phyloP scores from a whole-genome alignment of 2,329 filamentous ascomycete species.

The Coniochaeta ligniaria region DNA sequence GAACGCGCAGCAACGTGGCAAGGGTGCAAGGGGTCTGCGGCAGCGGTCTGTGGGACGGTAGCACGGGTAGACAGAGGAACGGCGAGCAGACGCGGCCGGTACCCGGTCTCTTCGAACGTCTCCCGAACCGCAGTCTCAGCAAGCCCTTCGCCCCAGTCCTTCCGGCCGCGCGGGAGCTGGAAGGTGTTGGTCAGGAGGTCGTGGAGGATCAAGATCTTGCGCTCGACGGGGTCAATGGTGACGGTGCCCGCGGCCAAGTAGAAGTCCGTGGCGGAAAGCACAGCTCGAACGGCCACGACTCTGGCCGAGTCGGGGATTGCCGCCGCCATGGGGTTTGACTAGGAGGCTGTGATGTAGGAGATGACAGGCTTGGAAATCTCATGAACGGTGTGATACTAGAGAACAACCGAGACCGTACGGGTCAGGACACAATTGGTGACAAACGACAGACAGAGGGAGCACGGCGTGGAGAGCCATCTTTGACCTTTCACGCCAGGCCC shows the following conservation, averaged over 20 bases:
- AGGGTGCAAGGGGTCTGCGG: not conserved
- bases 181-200: conserved; percentile 1
- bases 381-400: no score
- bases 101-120: conserved; percentile 11
- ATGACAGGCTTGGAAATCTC: no score
- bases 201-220: conserved; percentile 6
- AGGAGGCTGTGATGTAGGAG: no score
- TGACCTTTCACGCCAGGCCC: not conserved
- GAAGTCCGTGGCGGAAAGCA: conserved; percentile 7
- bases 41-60: not conserved
- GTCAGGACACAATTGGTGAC: no score
- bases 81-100: conserved; percentile 5
- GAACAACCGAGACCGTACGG: no score
- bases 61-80: conserved; percentile 7
- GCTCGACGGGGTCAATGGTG: conserved; percentile 6
- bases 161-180: conserved; percentile 11
- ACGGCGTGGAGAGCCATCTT: not conserved
- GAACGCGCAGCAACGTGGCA: not conserved
- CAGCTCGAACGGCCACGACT: not conserved
- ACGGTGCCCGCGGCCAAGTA: conserved; percentile 10
- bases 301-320: not conserved
- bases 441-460: not conserved
- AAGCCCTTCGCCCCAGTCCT: conserved; percentile 10
- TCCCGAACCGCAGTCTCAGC: conserved; percentile 9
- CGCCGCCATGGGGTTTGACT: not conserved